Base-by-base conservation (phyloP, 305 asterid species). In the Fraxinus nigra region DNA sequence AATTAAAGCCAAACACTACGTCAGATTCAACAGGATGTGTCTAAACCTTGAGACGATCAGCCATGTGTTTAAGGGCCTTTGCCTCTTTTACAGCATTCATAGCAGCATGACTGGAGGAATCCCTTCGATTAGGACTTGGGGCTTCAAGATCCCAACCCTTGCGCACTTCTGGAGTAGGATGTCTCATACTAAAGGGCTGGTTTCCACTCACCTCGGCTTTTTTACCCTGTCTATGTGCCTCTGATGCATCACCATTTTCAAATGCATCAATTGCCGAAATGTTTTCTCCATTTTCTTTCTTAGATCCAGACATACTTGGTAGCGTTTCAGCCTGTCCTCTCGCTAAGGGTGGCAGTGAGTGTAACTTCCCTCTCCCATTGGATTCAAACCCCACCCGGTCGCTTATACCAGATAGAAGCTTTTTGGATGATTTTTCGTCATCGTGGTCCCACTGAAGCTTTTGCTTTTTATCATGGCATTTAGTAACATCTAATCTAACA, bases 1-100 rank as follows among this genome's bases (percentile, higher is more conserved):
- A 76, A 79, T 26, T 37, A 69, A 73, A 22, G 4, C 37, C 33
- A 16, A 79, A 9, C 72, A 54, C 63, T 37, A 80, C 40, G 56
- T 72, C 79, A 75, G 73, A 75, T 77, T 37, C 59, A 76, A 85
- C 70, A 83, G 79, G 83, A 83, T 72, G 81, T 46, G 81, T 46
- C 59, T 32, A 79, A 70, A 91, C 95, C 95, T 92, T 95, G 73
- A 85, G 90, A 79, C 99, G 98, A 85, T 97, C 99, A 73, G 99
- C 99, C 87, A 90, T 78, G 85, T 93, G 99, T 85, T 97, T 97
- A 73, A 97, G 94, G 89, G 92, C 93, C 87, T 89, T 97, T 2
- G 97, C 99, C 86, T 97, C 99, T 91, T 93, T 97, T n/a, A 97
- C 80, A 86, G 94, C 95, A 90, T 82, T 93, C 35, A 89, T 87